phyloP scores from a whole-genome alignment of 2,329 filamentous ascomycete genomes.

The Botrytis porri region DNA sequence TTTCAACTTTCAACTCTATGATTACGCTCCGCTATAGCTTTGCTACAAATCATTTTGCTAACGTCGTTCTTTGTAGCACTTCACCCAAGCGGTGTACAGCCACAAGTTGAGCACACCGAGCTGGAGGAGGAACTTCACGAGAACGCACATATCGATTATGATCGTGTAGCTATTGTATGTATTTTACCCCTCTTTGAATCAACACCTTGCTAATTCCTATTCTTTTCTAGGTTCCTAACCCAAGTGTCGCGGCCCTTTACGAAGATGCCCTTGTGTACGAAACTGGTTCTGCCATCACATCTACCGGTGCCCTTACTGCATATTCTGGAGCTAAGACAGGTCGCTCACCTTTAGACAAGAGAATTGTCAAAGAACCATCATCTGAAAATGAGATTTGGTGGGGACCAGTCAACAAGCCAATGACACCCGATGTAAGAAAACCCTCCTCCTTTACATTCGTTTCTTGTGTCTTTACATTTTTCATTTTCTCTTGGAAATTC shows the following conservation, averaged over 20 bases:
- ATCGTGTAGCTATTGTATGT: constrained; percentile 93
- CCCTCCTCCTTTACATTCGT: not conserved
- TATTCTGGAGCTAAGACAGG: constrained; percentile 99
- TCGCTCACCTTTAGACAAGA: constrained; percentile 94
- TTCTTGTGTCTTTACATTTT: not conserved
- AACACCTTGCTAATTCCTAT: constrained; percentile 18
- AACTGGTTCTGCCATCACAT: constrained; percentile 95
- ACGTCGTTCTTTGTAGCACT: constrained; percentile 14
- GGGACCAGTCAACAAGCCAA: constrained; percentile 93
- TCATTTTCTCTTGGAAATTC: not conserved
- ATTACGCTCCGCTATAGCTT: constrained; percentile 49
- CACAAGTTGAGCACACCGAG: constrained; percentile 80
- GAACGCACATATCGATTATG: constrained; percentile 97
- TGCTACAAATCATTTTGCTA: constrained; percentile 7
- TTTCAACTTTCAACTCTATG: not conserved
- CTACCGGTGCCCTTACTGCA: constrained; percentile 88
- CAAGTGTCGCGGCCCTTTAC: constrained; percentile 84
- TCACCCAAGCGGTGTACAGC: constrained; percentile 37
- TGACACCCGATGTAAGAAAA: constrained; percentile 85
- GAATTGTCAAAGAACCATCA: constrained; percentile 85
- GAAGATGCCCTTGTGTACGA: constrained; percentile 99
- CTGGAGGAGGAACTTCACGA: constrained; percentile 97
- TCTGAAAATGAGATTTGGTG: constrained; percentile 89
- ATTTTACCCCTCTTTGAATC: not conserved
- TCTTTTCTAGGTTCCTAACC: constrained; percentile 68